Conservation (phyloP, 2,329 filamentous ascomycete genomes). For the Seiridium cupressi region DNA sequence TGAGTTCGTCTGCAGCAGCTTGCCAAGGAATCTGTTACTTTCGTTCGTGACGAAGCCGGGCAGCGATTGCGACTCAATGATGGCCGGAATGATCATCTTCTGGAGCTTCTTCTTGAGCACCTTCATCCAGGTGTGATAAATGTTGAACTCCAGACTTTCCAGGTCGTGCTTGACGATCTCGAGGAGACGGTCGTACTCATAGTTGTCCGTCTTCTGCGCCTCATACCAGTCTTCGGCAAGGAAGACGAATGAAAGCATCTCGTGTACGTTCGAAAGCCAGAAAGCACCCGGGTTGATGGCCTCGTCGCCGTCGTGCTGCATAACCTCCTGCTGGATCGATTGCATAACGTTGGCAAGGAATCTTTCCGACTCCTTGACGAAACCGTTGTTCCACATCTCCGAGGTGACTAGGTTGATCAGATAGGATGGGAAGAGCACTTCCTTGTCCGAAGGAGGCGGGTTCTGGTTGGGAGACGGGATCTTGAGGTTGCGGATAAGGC, state of each 20-base stretch:
- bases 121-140: conserved; percentile 99
- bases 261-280: conserved; percentile 98
- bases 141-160: conserved; percentile 98
- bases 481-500: conserved; percentile 93
- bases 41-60: conserved; percentile 99
- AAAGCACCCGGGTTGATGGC: conserved; percentile 96
- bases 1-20: conserved; percentile 87
- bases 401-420: conserved; percentile 98
- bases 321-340: conserved; percentile 98
- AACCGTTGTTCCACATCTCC: conserved; percentile 99
- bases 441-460: conserved; percentile 93
- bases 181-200: conserved; percentile 94
- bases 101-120: conserved; percentile 98
- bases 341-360: conserved; percentile 99
- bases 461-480: conserved; percentile 86
- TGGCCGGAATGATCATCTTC: conserved; percentile 99
- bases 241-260: conserved; percentile 99
- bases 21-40: conserved; percentile 96
- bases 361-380: conserved; percentile 97
- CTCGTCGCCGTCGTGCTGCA: conserved; percentile 97
- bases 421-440: conserved; percentile 97
- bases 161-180: conserved; percentile 99
- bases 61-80: conserved; percentile 97
- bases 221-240: conserved; percentile 99
- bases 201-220: conserved; percentile 98